Evolutionary conservation across 106 monocot species (phyloP), one percentile per base, ranked within the genome.

Genomic region (Posidonia australis): DNA sequence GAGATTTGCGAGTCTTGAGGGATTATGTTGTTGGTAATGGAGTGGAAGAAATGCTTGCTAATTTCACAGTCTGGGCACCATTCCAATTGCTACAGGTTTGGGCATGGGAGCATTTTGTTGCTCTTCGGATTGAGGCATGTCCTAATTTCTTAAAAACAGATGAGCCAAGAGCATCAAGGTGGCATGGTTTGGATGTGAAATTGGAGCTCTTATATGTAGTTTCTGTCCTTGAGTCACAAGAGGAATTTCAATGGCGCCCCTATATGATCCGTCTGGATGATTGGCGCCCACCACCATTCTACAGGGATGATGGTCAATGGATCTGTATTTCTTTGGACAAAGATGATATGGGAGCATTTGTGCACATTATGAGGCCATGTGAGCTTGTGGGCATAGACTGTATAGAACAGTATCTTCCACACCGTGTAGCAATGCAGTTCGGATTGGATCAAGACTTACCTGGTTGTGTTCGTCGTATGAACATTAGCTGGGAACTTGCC

Each of bases 401-500:
- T 47, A 78, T 80, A 1, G 82, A 90, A 58, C 77, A 77, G 44
- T 90, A 90, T 65, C 68, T 75, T 56, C 82, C 86, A 0, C 73
- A 86, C 48, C 67, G 86, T 25, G 77, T 80, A 5, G 77, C 82
- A n/a, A 90, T 80, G 80, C 89, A 90, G 70, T 85, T 90, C 67
- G 89, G 89, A 26, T 69, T 80, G 19, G 89, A 90, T 73, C 89
- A 90, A 43, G 85, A 85, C 49, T 28, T 90, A 16, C 89, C 89
- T 1, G 64, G 58, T 29, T 31, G 14, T 64, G 69, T 84, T 31
- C 53, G 47, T 5, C 71, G 79, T 47, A 70, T 70, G 5, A 63
- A 72, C 67, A 29, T 42, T 17, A 46, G 51, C 4, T 79, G 77
- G 77, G 79, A 69, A 26, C 59, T 56, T 29, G 83, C 77, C 17